Conservation (phyloP, 345 rosid species). For the Arabidopsis arenosa region DNA sequence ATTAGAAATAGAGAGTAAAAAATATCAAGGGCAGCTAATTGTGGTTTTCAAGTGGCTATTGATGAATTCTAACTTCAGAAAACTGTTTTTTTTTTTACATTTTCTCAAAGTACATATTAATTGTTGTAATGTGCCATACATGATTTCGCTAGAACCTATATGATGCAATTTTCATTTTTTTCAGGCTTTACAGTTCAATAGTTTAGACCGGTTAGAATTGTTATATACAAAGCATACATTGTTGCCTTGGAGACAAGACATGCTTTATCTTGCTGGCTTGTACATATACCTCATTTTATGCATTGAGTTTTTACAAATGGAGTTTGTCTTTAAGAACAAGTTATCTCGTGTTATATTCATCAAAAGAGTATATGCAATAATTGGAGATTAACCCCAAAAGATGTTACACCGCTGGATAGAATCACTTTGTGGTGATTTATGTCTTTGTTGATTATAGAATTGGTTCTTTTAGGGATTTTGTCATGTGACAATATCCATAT, state of each 20-base stretch:
- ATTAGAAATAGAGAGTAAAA: background rate
- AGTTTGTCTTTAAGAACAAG: constrained; percentile 11
- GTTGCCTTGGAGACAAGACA: constrained; percentile 32
- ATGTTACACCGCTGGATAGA: constrained; percentile 43
- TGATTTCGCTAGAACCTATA: constrained; percentile 19
- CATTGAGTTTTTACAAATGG: constrained; percentile 2
- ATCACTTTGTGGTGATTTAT: constrained; percentile 39
- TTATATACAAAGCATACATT: background rate
- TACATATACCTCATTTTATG: constrained; percentile 21
- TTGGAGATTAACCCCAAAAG: constrained; percentile 41
- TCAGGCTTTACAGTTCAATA: background rate
- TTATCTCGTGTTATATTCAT: constrained; percentile 6
- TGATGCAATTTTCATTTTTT: background rate
- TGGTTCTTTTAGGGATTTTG: constrained; percentile 39
- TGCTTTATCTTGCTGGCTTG: constrained; percentile 40
- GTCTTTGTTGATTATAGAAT: constrained; percentile 38
- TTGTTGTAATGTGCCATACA: constrained; percentile 14
- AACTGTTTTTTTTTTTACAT: constrained; percentile 2
- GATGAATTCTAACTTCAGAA: constrained; percentile 11
- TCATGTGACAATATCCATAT: constrained; percentile 46
- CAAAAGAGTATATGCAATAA: constrained; percentile 23
- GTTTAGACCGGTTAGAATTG: background rate
- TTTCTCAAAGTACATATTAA: background rate
- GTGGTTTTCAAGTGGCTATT: constrained; percentile 16
- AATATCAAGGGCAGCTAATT: background rate